A percentile compares a stretch with the other conserved stretches of the same genome.
phyloP scores from a whole-genome alignment of 768 basidiomycete species.

The Kockovaella imperatae region DNA sequence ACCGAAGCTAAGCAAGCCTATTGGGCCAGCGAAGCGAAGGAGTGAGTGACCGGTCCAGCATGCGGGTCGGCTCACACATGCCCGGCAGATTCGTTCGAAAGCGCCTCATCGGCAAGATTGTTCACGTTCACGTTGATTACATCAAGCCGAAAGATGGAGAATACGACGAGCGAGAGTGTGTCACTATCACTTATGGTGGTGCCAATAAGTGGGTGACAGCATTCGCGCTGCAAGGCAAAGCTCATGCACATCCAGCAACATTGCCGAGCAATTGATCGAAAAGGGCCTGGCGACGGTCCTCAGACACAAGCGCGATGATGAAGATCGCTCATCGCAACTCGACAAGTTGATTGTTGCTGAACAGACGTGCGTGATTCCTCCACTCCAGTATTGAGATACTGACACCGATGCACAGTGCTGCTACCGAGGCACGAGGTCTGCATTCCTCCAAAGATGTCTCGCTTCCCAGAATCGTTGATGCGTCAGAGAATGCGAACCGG shows the following conservation, averaged over 20 bases:
- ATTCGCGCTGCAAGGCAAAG: neutral
- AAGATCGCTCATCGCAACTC: slow-evolving; percentile 89
- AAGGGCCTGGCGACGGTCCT: slow-evolving; percentile 84
- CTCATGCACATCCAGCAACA: slow-evolving; percentile 54
- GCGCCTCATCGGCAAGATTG: slow-evolving; percentile 65
- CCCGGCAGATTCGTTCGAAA: slow-evolving; percentile 63
- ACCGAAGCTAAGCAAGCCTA: slow-evolving; percentile 78
- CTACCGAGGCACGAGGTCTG: slow-evolving; percentile 67
- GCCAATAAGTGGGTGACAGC: slow-evolving; percentile 59
- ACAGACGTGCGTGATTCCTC: slow-evolving; percentile 64
- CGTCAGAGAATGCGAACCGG: slow-evolving; percentile 73
- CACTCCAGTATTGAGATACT: no score
- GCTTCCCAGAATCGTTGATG: slow-evolving; percentile 71
- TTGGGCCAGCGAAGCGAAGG: slow-evolving; percentile 84
- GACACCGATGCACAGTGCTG: slow-evolving; percentile 55
- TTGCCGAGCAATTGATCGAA: slow-evolving; percentile 87
- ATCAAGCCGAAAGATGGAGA: slow-evolving; percentile 85
- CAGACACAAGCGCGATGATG: slow-evolving; percentile 88
- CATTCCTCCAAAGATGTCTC: slow-evolving; percentile 87
- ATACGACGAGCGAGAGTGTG: slow-evolving; percentile 86
- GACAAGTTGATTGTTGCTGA: slow-evolving; percentile 95
- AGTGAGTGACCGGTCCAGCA: slow-evolving; percentile 42
- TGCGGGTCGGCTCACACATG: slow-evolving; percentile 1
- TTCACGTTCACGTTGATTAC: slow-evolving; percentile 62
- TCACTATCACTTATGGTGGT: slow-evolving; percentile 74